Percentiles rank a stretch among this genome's conserved stretches.
These are phyloP conservation scores for Penicillium corylophilum DNA, from an alignment of 2,329 filamentous ascomycete genomes.

Conservation along the genomic window DNA sequence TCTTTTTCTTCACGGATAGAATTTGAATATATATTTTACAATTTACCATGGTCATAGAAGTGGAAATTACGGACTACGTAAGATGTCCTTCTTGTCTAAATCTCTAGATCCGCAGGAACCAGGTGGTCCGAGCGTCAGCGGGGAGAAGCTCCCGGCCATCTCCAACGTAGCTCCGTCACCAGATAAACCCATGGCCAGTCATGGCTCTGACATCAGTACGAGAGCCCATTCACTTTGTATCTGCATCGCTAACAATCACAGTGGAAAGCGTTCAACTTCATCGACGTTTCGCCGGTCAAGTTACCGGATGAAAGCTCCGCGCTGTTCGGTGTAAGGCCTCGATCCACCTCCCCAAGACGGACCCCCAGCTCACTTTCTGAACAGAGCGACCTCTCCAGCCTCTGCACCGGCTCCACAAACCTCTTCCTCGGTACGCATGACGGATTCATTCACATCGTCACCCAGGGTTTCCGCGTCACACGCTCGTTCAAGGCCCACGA, in stretches of 20 bases:
- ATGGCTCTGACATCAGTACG: slow-evolving; percentile 48
- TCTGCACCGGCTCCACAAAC: slow-evolving; percentile 83
- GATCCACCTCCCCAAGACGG: background rate
- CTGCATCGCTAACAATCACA: slow-evolving; percentile 38
- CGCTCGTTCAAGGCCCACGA: slow-evolving; percentile 87
- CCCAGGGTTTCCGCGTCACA: slow-evolving; percentile 80
- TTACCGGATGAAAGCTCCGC: slow-evolving; percentile 74
- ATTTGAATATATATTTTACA: background rate
- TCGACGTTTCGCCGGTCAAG: slow-evolving; percentile 85
- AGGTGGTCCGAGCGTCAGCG: slow-evolving; percentile 11
- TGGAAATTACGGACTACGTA: background rate
- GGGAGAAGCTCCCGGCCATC: slow-evolving; percentile 2
- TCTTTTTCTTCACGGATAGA: background rate
- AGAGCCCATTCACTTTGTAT: background rate
- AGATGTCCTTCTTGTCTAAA: too few species aligned
- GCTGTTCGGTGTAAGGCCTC: slow-evolving; percentile 70
- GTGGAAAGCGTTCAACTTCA: slow-evolving; percentile 99
- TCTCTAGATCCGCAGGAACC: slow-evolving; percentile 5
- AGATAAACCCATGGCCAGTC: slow-evolving; percentile 32
- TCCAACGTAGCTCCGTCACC: slow-evolving; percentile 17
- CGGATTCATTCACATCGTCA: slow-evolving; percentile 84
- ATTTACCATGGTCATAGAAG: background rate
- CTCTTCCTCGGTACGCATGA: slow-evolving; percentile 85
- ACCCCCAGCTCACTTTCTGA: slow-evolving; percentile 2
- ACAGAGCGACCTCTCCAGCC: slow-evolving; percentile 69